Conservation (phyloP, 202 grass and related monocot genomes). For the Bolboschoenoplectus hybrid region DNA sequence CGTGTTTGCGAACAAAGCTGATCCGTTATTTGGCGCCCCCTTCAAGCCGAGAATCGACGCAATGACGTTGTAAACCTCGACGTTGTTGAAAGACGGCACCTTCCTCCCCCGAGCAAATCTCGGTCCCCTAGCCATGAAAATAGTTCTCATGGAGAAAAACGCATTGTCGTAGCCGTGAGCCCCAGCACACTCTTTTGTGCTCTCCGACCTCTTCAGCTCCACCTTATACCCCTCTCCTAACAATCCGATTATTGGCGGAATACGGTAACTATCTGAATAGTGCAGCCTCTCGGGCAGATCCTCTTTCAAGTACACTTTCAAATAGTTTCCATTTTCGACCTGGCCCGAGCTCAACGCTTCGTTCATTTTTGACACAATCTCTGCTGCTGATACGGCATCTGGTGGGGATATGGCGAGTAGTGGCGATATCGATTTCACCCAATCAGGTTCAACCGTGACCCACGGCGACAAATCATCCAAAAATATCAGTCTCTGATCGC, state of each 20-base stretch:
- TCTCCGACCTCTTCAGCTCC: conserved; percentile 22
- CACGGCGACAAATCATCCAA: conserved; percentile 42
- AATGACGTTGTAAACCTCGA: conserved; percentile 44
- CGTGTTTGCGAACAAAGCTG: conserved; percentile 41
- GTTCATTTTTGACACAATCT: conserved; percentile 44
- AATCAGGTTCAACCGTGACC: conserved; percentile 35
- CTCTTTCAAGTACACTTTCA: conserved; percentile 49
- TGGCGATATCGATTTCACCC: conserved; percentile 30
- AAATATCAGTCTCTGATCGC: conserved; percentile 37
- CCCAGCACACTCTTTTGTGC: conserved; percentile 37
- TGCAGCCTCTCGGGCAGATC: conserved; percentile 41
- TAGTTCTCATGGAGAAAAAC: conserved; percentile 56
- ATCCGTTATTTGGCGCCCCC: conserved; percentile 48
- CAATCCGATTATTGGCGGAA: conserved; percentile 44
- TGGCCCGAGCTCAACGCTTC: conserved; percentile 36
- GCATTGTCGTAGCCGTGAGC: conserved; percentile 54
- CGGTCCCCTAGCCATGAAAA: conserved; percentile 45
- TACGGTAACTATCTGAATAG: conserved; percentile 39
- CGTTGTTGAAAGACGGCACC: conserved; percentile 48
- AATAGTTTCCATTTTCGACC: conserved; percentile 41
- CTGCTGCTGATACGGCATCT: background rate
- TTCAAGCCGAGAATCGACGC: conserved; percentile 37
- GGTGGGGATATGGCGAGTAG: conserved; percentile 40
- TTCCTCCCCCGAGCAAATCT: conserved; percentile 39
- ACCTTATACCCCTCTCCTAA: conserved; percentile 48